Evolutionary conservation across 805 yeast genomes (phyloP).

Genomic region (Candida ulmi): DNA sequence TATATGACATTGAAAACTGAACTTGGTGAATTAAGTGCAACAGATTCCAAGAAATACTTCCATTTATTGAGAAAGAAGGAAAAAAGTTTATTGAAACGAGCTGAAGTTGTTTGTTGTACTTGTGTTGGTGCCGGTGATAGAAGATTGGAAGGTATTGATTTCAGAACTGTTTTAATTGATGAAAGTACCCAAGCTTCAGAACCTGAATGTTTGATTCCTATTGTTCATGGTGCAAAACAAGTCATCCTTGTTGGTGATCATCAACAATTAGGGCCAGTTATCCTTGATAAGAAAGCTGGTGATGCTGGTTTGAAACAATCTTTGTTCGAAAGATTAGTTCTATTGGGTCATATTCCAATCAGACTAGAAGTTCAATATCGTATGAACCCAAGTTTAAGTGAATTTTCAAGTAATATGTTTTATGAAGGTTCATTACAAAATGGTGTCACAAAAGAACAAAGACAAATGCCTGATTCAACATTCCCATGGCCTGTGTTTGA

Average conservation of each 20-base stretch:
- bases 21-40: constrained; percentile 58
- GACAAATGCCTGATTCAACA: constrained; percentile 45
- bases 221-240: constrained; percentile 85
- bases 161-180: constrained; percentile 80
- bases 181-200: constrained; percentile 94
- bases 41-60: constrained; percentile 43
- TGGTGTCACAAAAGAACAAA: constrained; percentile 77
- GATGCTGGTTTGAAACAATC: constrained; percentile 86
- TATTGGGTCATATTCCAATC: constrained; percentile 78
- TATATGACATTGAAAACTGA: constrained; percentile 54
- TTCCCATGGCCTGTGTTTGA: constrained; percentile 92
- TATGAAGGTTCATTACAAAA: constrained; percentile 90
- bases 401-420: constrained; percentile 85
- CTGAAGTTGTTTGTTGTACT: constrained; percentile 84
- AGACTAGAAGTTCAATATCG: constrained; percentile 90
- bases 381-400: constrained; percentile 87
- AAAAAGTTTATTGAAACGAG: constrained; percentile 39
- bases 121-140: constrained; percentile 89
- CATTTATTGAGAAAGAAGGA: constrained; percentile 44
- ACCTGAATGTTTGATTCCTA: constrained; percentile 86
- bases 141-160: constrained; percentile 48
- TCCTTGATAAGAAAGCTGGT: constrained; percentile 72
- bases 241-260: constrained; percentile 92
- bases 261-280: constrained; percentile 91
- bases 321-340: constrained; percentile 77